Percentiles rank a stretch among this genome's conserved stretches.
phyloP scores from a whole-genome alignment of 345 rosid genomes.

The Camelina laxa region DNA sequence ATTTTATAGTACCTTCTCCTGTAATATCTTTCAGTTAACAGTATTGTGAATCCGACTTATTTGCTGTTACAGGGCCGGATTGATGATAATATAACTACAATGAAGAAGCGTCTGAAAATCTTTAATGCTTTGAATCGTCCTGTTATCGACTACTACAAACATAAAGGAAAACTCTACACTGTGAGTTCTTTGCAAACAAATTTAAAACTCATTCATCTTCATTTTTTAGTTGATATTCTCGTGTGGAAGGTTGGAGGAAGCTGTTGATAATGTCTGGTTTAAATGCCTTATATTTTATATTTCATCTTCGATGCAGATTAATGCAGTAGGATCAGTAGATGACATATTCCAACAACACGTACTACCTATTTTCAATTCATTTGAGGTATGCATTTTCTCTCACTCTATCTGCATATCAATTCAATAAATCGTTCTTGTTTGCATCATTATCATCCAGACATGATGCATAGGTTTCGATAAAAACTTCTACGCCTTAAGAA shows the following conservation, averaged over 20 bases:
- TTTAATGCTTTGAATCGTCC: constrained; percentile 69
- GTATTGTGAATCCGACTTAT: constrained; percentile 9
- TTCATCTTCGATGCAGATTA: constrained; percentile 59
- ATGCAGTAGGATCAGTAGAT: constrained; percentile 82
- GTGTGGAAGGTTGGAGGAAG: not conserved
- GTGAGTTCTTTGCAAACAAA: constrained; percentile 46
- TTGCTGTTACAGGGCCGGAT: constrained; percentile 65
- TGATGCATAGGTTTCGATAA: not conserved
- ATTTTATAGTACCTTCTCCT: not conserved
- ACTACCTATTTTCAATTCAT: constrained; percentile 59
- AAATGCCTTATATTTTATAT: not conserved
- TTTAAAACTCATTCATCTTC: not conserved
- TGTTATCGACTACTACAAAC: constrained; percentile 72
- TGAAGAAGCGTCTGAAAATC: constrained; percentile 65
- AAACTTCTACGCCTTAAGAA: not conserved
- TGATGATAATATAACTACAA: constrained; percentile 77
- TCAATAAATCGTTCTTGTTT: not conserved
- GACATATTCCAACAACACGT: constrained; percentile 84
- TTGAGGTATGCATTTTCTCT: constrained; percentile 51
- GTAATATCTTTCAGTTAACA: not conserved
- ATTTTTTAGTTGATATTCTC: not conserved
- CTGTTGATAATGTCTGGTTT: constrained; percentile 19
- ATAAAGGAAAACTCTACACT: constrained; percentile 74
- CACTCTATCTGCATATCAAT: not conserved
- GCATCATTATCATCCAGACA: not conserved